phyloP scores from a whole-genome alignment of 2,329 filamentous ascomycete genomes.

The Chaetomium sp. region DNA sequence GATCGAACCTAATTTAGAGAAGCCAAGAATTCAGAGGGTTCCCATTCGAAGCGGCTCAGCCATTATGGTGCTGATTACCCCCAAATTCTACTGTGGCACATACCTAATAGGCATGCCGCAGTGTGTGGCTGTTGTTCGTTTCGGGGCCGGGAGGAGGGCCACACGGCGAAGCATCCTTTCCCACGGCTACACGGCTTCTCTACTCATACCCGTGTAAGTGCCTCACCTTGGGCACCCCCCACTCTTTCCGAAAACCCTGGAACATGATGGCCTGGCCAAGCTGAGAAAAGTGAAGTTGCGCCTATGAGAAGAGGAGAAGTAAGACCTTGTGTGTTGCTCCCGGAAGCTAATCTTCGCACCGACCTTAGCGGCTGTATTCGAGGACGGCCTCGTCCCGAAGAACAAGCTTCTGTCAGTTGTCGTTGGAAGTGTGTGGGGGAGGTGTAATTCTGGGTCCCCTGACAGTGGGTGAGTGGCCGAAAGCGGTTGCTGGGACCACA shows the following conservation, averaged over 20 bases:
- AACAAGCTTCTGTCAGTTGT: too few relatives aligned
- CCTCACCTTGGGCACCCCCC: background rate
- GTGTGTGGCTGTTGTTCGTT: background rate
- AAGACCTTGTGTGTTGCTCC: conserved; percentile 1
- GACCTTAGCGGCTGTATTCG: background rate
- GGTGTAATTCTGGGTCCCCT: background rate
- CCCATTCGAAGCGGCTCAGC: background rate
- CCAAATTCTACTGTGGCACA: background rate
- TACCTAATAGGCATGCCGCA: background rate
- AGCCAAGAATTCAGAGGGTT: too few relatives aligned
- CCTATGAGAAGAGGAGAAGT: background rate
- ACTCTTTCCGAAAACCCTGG: too few relatives aligned
- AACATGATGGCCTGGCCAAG: too few relatives aligned
- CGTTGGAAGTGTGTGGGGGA: background rate
- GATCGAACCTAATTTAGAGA: too few relatives aligned
- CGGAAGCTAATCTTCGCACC: background rate
- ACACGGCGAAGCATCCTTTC: background rate
- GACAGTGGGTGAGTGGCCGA: background rate
- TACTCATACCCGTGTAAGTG: background rate
- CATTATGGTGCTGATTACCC: background rate
- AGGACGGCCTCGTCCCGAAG: too few relatives aligned
- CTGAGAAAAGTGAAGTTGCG: too few relatives aligned
- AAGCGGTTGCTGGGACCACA: too few relatives aligned
- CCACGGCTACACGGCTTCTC: too few relatives aligned
- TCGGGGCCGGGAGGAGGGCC: background rate